phyloP scores from a whole-genome alignment of 805 yeast genomes.

The Tetrapisispora arboricola region DNA sequence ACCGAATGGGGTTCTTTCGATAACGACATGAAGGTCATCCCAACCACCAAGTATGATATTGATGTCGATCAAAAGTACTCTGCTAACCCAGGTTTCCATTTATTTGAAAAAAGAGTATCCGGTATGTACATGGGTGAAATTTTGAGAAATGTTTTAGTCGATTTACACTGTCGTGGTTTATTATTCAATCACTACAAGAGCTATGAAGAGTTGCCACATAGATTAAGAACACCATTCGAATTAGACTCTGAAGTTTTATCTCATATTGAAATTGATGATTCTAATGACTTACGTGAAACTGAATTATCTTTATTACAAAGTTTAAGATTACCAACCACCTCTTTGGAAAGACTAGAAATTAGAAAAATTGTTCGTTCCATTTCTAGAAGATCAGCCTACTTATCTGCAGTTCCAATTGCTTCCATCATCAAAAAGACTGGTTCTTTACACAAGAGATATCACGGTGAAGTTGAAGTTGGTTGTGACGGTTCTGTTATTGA shows the following conservation, averaged over 20 bases:
- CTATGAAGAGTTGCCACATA: conserved; percentile 39
- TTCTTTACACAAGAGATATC: conserved; percentile 46
- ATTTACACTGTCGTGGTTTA: conserved; percentile 48
- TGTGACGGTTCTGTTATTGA: conserved; percentile 94
- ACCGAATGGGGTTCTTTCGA: conserved; percentile 99
- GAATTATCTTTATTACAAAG: conserved; percentile 56
- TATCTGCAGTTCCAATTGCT: conserved; percentile 83
- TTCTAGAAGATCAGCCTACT: conserved; percentile 78
- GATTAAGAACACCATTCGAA: conserved; percentile 67
- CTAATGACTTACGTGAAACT: conserved; percentile 60
- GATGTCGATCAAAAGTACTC: conserved; percentile 57
- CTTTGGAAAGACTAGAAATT: conserved; percentile 63
- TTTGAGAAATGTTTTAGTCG: conserved; percentile 61
- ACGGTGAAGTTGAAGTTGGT: conserved; percentile 81
- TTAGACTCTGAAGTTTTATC: conserved; percentile 79
- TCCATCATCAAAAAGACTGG: conserved; percentile 61
- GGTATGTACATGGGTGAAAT: conserved; percentile 94
- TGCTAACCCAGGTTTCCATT: conserved; percentile 76
- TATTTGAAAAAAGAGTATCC: conserved; percentile 85
- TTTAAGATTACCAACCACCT: conserved; percentile 58
- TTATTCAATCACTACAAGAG: conserved; percentile 45
- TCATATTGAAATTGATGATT: conserved; percentile 73
- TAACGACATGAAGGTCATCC: conserved; percentile 64
- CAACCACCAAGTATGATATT: conserved; percentile 68
- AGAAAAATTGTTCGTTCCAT: conserved; percentile 69